These are phyloP conservation scores for Heterobasidion occidentale DNA, from an alignment of 1,284 basidiomycete genomes.

Conservation along the genomic window DNA sequence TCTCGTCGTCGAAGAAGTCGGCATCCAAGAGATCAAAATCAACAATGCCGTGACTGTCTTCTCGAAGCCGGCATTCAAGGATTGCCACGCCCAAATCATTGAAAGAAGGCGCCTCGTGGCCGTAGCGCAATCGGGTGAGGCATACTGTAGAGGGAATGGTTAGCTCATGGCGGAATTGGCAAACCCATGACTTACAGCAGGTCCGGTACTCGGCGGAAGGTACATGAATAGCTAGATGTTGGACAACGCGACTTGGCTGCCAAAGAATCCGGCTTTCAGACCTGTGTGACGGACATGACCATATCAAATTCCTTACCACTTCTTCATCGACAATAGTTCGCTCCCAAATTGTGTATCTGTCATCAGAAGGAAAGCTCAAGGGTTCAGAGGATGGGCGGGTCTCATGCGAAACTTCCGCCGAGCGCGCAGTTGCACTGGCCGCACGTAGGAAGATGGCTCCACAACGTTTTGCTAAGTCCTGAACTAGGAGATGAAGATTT, in stretches of 20 bases:
- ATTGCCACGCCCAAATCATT: slow-evolving; percentile 36
- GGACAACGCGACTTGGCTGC: slow-evolving; percentile 5
- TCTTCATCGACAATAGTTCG: slow-evolving; percentile 35
- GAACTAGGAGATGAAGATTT: slow-evolving; percentile 60
- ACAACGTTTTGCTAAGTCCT: slow-evolving; percentile 54
- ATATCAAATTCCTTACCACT: slow-evolving; percentile 31
- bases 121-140: slow-evolving; percentile 41
- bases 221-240: slow-evolving; percentile 9
- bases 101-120: slow-evolving; percentile 27
- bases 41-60: slow-evolving; percentile 23
- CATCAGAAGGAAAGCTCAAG: background rate
- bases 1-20: slow-evolving; percentile 73
- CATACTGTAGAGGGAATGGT: slow-evolving; percentile 35
- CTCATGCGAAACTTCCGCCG: slow-evolving; percentile 34
- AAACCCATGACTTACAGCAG: slow-evolving; percentile 24
- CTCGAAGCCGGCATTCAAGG: slow-evolving; percentile 40
- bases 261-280: slow-evolving; percentile 4
- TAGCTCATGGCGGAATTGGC: slow-evolving; percentile 12
- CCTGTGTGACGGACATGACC: background rate
- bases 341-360: slow-evolving; percentile 36
- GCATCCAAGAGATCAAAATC: slow-evolving; percentile 48
- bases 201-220: slow-evolving; percentile 5
- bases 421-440: slow-evolving; percentile 54
- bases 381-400: background rate
- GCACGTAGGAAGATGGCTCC: slow-evolving; percentile 55